phyloP scores from a whole-genome alignment of 1,139 yeast genomes.

The Candida tetrigidarum region DNA sequence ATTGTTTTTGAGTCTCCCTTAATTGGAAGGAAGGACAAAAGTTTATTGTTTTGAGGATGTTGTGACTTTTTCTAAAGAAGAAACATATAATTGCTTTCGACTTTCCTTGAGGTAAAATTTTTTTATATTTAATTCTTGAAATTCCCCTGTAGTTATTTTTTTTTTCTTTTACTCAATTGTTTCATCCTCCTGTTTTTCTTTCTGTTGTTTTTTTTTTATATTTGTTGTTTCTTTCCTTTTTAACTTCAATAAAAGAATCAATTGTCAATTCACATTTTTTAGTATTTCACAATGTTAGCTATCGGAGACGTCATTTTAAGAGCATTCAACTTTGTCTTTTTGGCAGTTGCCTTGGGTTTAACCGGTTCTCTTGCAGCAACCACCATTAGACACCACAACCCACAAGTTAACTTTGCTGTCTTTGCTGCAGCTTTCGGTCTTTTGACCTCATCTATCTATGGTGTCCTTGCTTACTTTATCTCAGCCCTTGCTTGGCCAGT shows the following conservation, averaged over 20 bases:
- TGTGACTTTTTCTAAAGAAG: background rate
- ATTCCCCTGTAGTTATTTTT: too few relatives aligned
- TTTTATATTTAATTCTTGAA: slow-evolving; percentile 1
- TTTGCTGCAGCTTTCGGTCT: slow-evolving; percentile 89
- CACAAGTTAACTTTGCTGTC: slow-evolving; percentile 87
- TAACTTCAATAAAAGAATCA: background rate
- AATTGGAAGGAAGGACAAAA: slow-evolving; percentile 2
- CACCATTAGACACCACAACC: slow-evolving; percentile 55
- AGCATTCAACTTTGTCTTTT: slow-evolving; percentile 70
- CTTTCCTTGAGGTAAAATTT: slow-evolving; percentile 1
- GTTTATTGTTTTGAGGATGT: slow-evolving; percentile 2
- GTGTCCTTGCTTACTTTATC: slow-evolving; percentile 75
- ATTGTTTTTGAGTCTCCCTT: slow-evolving; percentile 5
- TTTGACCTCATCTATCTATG: slow-evolving; percentile 79
- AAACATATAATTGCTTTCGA: slow-evolving; percentile 9
- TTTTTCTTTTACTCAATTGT: too few relatives aligned
- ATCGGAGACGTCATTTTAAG: slow-evolving; percentile 80
- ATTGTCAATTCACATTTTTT: background rate
- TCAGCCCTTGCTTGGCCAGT: slow-evolving; percentile 89
- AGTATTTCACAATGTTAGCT: slow-evolving; percentile 50
- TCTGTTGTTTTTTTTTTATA: background rate
- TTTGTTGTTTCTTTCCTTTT: background rate
- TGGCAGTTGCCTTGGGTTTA: slow-evolving; percentile 80
- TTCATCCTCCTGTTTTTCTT: background rate
- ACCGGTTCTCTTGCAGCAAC: slow-evolving; percentile 84